A percentile compares a stretch with the other conserved stretches of the same genome.
These are phyloP conservation scores for Ramichloridium luteum DNA, from an alignment of 2,329 filamentous ascomycete genomes.

Conservation along the genomic window DNA sequence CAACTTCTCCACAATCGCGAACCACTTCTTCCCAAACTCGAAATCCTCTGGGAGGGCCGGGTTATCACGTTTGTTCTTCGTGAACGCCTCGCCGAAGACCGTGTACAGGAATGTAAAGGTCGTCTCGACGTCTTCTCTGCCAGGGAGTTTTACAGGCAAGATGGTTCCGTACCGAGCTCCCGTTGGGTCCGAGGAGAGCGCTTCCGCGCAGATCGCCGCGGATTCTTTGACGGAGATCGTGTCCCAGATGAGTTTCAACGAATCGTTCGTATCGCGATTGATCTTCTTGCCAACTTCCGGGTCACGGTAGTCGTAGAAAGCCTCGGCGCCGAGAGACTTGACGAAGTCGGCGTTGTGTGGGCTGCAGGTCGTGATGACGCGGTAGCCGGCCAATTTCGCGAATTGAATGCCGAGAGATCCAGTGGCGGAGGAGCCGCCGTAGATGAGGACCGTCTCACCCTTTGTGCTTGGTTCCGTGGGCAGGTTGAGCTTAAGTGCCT, in stretches of 20 bases:
- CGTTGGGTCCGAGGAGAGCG: conserved; percentile 12
- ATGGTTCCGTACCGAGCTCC: conserved; percentile 16
- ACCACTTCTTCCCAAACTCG: conserved; percentile 33
- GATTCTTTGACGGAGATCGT: conserved; percentile 14
- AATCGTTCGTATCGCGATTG: conserved; percentile 17
- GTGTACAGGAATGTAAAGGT: conserved; percentile 19
- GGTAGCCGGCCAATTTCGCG: conserved; percentile 30
- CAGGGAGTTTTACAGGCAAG: conserved; percentile 14
- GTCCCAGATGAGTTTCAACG: conserved; percentile 16
- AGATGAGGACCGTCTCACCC: conserved; percentile 34
- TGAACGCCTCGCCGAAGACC: conserved; percentile 17
- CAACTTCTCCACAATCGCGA: conserved; percentile 28
- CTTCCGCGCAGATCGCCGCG: conserved; percentile 16
- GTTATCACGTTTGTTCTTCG: conserved; percentile 11
- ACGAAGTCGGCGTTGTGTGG: conserved; percentile 38
- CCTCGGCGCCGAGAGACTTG: conserved; percentile 33
- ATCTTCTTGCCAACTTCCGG: conserved; percentile 34
- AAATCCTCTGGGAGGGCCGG: conserved; percentile 25
- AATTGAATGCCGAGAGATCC: conserved; percentile 39
- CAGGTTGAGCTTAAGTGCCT: conserved; percentile 31
- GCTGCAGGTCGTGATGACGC: conserved; percentile 35
- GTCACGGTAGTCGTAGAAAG: conserved; percentile 39
- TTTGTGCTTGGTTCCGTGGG: conserved; percentile 29
- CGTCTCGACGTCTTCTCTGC: conserved; percentile 10
- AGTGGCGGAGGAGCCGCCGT: conserved; percentile 38